These are phyloP conservation scores for Didymosphaeria variabile DNA, from an alignment of 2,329 filamentous ascomycete genomes.

Conservation along the genomic window DNA sequence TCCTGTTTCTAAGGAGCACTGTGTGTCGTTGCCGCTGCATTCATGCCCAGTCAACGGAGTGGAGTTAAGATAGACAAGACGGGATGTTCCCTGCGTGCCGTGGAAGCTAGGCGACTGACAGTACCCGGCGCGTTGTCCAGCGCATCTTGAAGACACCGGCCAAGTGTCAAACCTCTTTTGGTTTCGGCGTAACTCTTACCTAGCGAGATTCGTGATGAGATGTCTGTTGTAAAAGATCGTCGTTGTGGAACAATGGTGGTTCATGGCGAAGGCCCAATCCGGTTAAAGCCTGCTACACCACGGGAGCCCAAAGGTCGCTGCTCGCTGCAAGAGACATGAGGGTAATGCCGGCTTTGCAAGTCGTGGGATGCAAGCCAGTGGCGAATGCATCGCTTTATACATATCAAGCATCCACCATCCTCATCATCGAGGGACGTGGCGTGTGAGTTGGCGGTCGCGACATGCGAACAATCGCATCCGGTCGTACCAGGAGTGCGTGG, in stretches of 20 bases:
- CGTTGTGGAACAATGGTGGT: conserved; percentile 11
- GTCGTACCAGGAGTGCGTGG: background rate
- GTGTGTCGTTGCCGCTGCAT: conserved; percentile 2
- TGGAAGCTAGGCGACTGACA: conserved; percentile 6
- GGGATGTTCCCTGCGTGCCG: conserved; percentile 14
- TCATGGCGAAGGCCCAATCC: conserved; percentile 15
- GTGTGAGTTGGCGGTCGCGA: conserved; percentile 13
- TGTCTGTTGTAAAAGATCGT: conserved; percentile 14
- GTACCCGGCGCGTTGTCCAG: conserved; percentile 9
- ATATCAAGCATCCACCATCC: background rate
- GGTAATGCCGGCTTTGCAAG: conserved; percentile 6
- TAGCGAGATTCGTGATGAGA: conserved; percentile 10
- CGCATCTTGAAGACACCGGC: conserved; percentile 7
- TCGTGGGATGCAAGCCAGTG: conserved; percentile 14
- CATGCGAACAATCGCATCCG: conserved; percentile 8
- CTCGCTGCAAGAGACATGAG: background rate
- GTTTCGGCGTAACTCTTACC: conserved; percentile 9
- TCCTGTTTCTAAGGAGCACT: background rate
- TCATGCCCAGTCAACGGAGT: conserved; percentile 14
- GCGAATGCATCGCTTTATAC: conserved; percentile 17
- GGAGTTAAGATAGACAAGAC: background rate
- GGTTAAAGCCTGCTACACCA: conserved; percentile 16
- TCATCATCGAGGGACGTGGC: conserved; percentile 8
- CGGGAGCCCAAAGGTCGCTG: conserved; percentile 10
- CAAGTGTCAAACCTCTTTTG: conserved; percentile 1